These are phyloP conservation scores for Peterozyma toletana DNA, from an alignment of 805 yeast species.

Conservation along the genomic window DNA sequence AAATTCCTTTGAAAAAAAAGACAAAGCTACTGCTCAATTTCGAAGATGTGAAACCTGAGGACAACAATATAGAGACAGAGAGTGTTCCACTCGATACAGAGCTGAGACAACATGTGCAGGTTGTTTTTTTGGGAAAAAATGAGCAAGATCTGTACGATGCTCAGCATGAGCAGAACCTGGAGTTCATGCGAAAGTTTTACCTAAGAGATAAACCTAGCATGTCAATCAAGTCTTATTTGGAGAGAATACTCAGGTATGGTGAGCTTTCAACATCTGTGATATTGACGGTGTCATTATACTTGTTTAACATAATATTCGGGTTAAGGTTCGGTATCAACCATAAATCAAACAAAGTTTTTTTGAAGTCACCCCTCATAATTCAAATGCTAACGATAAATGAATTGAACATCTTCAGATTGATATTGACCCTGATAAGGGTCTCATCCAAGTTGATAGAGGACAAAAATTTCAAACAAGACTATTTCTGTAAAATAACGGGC, in stretches of 20 bases:
- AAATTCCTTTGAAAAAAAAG: not conserved
- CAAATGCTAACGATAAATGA: slow-evolving; percentile 23
- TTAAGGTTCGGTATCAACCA: not conserved
- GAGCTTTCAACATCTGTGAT: slow-evolving; percentile 22
- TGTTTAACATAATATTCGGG: slow-evolving; percentile 22
- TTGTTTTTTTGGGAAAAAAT: not conserved
- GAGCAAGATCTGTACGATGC: not conserved
- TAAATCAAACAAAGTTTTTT: slow-evolving; percentile 7
- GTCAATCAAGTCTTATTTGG: slow-evolving; percentile 18
- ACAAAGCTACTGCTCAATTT: slow-evolving; percentile 5
- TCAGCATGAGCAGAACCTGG: slow-evolving; percentile 7
- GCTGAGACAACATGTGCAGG: not conserved
- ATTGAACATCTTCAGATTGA: slow-evolving; percentile 30
- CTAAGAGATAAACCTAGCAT: slow-evolving; percentile 23
- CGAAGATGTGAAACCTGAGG: not conserved
- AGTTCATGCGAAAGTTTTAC: slow-evolving; percentile 20
- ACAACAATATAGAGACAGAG: not conserved
- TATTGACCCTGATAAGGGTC: slow-evolving; percentile 30
- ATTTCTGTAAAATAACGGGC: slow-evolving; percentile 38
- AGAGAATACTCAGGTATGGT: slow-evolving; percentile 22
- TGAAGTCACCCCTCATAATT: slow-evolving; percentile 3
- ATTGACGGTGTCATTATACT: slow-evolving; percentile 21
- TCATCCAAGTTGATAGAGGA: slow-evolving; percentile 36
- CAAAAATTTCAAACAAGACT: slow-evolving; percentile 32
- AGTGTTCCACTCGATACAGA: not conserved